Evolutionary conservation across 176 grass and related monocot species (phyloP).

Genomic region (Saccharum spontaneum): DNA sequence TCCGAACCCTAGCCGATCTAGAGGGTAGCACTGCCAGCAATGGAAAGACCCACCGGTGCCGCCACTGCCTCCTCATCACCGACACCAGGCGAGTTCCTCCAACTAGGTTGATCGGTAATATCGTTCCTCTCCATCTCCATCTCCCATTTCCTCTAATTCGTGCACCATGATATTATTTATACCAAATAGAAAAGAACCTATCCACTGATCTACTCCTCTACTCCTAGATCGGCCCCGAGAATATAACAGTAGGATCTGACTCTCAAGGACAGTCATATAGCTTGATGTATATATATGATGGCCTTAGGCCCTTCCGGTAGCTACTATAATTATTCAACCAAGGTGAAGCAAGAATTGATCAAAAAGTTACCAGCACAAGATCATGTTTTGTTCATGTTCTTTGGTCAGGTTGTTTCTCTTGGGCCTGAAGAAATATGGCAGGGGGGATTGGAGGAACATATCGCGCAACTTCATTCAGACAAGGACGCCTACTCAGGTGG

Average conservation of each 20-base stretch:
- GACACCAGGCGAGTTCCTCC: too few relatives aligned
- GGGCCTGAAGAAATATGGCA: conserved; percentile 73
- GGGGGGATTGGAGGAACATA: conserved; percentile 95
- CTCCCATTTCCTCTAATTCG: too few relatives aligned
- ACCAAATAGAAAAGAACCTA: too few relatives aligned
- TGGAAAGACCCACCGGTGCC: too few relatives aligned
- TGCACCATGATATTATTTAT: too few relatives aligned
- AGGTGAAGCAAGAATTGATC: neutral
- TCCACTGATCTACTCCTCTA: too few relatives aligned
- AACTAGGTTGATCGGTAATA: too few relatives aligned
- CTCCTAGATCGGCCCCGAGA: too few relatives aligned
- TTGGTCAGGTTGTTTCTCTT: conserved; percentile 68
- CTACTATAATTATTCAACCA: neutral
- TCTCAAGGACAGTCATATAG: conserved; percentile 15
- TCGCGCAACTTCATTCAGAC: conserved; percentile 72
- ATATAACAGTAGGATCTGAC: conserved; percentile 15
- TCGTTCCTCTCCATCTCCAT: too few relatives aligned
- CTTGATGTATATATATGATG: conserved; percentile 11
- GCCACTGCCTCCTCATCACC: too few relatives aligned
- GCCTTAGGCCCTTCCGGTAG: neutral
- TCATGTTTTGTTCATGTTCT: conserved; percentile 10
- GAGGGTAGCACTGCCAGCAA: too few relatives aligned
- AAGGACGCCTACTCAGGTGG: conserved; percentile 85
- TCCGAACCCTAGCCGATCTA: too few relatives aligned
- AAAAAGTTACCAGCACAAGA: conserved; percentile 5